Percentiles rank a stretch among this genome's conserved stretches.
phyloP scores from a whole-genome alignment of 2,329 filamentous ascomycete species.

The Pseudogymnoascus sp. region DNA sequence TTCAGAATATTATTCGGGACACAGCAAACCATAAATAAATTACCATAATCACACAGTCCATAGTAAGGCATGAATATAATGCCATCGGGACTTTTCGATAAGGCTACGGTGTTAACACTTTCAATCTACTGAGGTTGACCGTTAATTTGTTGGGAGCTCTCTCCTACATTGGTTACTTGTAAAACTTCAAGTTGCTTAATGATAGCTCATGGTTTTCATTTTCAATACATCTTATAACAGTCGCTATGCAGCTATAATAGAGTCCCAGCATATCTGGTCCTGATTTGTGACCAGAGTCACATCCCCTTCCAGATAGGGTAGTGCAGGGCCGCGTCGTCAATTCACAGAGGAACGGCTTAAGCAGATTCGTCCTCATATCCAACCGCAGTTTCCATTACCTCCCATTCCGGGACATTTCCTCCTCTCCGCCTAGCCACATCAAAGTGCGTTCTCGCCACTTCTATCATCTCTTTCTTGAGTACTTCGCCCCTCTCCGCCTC shows the following conservation, averaged over 20 bases:
- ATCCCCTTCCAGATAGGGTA: not conserved
- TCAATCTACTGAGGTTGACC: not conserved
- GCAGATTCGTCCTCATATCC: not conserved
- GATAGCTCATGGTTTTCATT: not conserved
- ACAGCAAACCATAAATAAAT: not conserved
- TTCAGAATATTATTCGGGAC: not conserved
- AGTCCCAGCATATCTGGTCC: too few relatives aligned
- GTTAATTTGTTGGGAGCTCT: not conserved
- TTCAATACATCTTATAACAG: too few relatives aligned
- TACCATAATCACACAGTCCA: not conserved
- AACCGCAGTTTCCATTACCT: not conserved
- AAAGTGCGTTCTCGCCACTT: constrained; percentile 33
- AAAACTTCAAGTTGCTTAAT: not conserved
- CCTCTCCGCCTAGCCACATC: constrained; percentile 27
- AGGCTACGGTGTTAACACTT: not conserved
- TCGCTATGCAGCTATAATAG: not conserved
- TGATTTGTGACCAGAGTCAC: not conserved
- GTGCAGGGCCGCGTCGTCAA: not conserved
- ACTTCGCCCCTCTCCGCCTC: constrained; percentile 20
- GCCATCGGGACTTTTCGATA: not conserved
- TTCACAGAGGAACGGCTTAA: not conserved
- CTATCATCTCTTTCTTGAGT: constrained; percentile 26
- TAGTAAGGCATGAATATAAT: not conserved
- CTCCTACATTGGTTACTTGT: too few relatives aligned
- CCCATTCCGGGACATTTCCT: constrained; percentile 11